Evolutionary conservation across 2,329 filamentous ascomycete genomes (phyloP), one percentile per base, ranked within the genome.

Genomic region (Fusarium circinatum): DNA sequence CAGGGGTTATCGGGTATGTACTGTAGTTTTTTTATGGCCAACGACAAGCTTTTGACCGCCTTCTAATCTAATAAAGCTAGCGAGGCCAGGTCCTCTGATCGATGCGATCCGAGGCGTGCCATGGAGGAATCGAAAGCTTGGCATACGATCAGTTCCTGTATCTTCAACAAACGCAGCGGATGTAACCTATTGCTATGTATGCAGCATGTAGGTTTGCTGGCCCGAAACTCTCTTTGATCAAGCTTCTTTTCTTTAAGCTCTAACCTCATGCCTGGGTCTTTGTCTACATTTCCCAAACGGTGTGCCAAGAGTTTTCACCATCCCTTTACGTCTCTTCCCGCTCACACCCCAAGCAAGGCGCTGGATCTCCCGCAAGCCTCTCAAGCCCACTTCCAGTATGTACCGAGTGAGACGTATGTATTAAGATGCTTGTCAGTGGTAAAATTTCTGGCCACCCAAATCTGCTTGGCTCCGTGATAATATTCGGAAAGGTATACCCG

Each of bases 31-130:
- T 18, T 42, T 34, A 39, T 63, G 36, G 65, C 44, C 15, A 22
- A 34, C 24, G 65, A 75, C 64, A 75, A 75, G 72, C 71, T 73
- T 75, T 75, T 56, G 64, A 44, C 30, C 36, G 54, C 39, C 38
- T 39, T 47, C 51, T 59, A 24, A 55, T 61, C 36, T 42, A 49
- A 26, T 28, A 58, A 32, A 42, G 28, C 47, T 56, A 54, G 49
- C 32, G n/a, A 69, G 48, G 47, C 39, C 44, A 71, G 68, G 51
- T 45, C 26, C 28, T 70, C 34, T 64, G 41, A 70, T 70, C 65
- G 65, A 58, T 70, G 47, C 32, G 34, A 65, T 47, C 71, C 39
- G 49, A 65, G 58, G 57, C 30, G 56, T 68, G 18, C 13, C 32
- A 42, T 65, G 59, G 28, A 71, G 41, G 36, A 45, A 70, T 48